These are phyloP conservation scores for Alternaria arbusti DNA, from an alignment of 2,329 filamentous ascomycete species.

Conservation along the genomic window DNA sequence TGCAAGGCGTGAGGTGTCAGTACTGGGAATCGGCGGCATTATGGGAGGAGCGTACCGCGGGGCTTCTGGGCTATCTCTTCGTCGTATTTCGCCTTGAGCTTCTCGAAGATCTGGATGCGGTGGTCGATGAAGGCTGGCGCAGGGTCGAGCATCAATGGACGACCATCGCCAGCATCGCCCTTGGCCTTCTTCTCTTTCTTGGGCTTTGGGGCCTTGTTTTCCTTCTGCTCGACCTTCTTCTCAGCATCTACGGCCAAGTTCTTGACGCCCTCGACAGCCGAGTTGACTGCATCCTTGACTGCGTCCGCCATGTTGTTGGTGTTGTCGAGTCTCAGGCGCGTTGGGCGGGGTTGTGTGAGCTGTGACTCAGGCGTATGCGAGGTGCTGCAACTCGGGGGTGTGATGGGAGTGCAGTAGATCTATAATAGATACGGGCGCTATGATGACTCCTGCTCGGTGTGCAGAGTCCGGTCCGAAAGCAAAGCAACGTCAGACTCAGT, in stretches of 20 bases:
- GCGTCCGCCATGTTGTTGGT: constrained; percentile 55
- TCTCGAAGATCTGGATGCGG: constrained; percentile 86
- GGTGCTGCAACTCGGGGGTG: not conserved
- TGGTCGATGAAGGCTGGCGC: constrained; percentile 80
- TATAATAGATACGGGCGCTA: not conserved
- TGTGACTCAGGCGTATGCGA: constrained; percentile 39
- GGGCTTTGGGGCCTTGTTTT: constrained; percentile 31
- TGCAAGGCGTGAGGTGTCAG: constrained; percentile 26
- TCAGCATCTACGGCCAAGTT: constrained; percentile 59
- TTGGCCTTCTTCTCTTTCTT: constrained; percentile 58
- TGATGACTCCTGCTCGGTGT: constrained; percentile 9
- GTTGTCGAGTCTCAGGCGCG: constrained; percentile 25
- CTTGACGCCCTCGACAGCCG: constrained; percentile 65
- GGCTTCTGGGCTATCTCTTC: constrained; percentile 75
- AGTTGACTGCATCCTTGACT: constrained; percentile 56
- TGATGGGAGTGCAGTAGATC: constrained; percentile 1
- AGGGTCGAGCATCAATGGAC: constrained; percentile 56
- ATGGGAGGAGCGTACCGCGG: constrained; percentile 51
- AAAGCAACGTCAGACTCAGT: constrained; percentile 15
- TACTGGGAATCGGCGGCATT: not conserved
- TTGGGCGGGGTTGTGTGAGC: constrained; percentile 19
- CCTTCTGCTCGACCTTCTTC: constrained; percentile 34
- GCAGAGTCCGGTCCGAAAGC: constrained; percentile 6
- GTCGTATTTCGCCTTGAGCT: constrained; percentile 82
- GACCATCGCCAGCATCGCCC: constrained; percentile 45